Evolutionary conservation across 1,284 basidiomycete species (phyloP), one percentile per base, ranked within the genome.

Genomic region (Golubevia pallescens): DNA sequence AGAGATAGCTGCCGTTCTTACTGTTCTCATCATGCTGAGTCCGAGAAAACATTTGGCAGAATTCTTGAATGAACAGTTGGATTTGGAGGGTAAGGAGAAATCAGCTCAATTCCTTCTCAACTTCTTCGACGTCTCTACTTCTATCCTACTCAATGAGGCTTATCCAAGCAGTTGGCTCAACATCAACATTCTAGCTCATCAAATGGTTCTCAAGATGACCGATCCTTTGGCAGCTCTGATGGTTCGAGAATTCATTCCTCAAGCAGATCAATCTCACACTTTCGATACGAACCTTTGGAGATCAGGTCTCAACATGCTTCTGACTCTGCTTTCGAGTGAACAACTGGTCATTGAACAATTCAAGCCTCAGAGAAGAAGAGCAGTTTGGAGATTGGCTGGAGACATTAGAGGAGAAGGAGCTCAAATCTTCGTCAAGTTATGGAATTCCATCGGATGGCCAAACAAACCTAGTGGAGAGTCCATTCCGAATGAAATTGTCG

Each of bases 321-420:
- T 97, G 72, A 92, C 92, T 69, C 87, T 97, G 54, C 88, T 97
- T 20, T 93, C 93, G 1, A 96, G 93, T 6, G 92, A 94, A 60
- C 93, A 96, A 74, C 89, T 98, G 19, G 91, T 94, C 13, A 94
- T 98, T 58, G 96, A 99, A 85, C 93, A 97, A 73, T 94, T 95
- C 77, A 93, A 91, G 79, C 92, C 94, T 0, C 79, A 97, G 92
- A 93, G 94, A 89, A 91, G 95, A 61, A 90, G 95, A 61, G 93
- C 95, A 0, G 93, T 97, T 14, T 98, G 96, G 96, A 90, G 94
- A 56, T 89, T 98, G 14, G 94, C 93, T 2, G 95, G 95, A 16
- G 96, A 99, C 86, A 91, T 97, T 75, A 90, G 96, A 38, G 94
- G 94, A 14, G 93, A 96, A 85, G 95, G 95, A 8, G 93, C 95